Evolutionary conservation across 257 asterid genomes (phyloP).

Genomic region (Plectranthus barbatus): DNA sequence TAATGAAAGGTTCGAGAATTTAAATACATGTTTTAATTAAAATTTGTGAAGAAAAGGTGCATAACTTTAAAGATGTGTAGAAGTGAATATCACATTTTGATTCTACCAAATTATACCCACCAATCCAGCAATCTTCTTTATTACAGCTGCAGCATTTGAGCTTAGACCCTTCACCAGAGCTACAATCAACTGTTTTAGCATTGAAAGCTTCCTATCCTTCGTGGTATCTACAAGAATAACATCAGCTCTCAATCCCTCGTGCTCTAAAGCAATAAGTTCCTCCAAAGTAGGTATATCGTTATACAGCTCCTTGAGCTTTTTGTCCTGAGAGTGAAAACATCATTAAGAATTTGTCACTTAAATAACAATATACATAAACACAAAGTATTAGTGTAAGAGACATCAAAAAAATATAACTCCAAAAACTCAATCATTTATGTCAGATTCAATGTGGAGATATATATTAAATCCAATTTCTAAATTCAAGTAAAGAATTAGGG

Average conservation of each 20-base stretch:
- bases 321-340: slow-evolving; percentile 48
- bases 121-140: slow-evolving; percentile 94
- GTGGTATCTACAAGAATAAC: slow-evolving; percentile 78
- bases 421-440: background rate
- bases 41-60: background rate
- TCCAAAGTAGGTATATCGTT: slow-evolving; percentile 81
- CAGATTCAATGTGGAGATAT: background rate
- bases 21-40: background rate
- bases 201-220: slow-evolving; percentile 84
- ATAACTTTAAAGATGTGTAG: background rate
- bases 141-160: slow-evolving; percentile 68
- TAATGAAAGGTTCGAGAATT: background rate
- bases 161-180: slow-evolving; percentile 80
- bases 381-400: background rate
- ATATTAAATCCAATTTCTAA: background rate
- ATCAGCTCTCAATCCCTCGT: slow-evolving; percentile 75
- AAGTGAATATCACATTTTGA: background rate
- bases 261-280: slow-evolving; percentile 77
- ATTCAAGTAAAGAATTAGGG: background rate
- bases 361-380: background rate
- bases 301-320: slow-evolving; percentile 76
- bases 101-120: slow-evolving; percentile 42
- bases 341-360: slow-evolving; percentile 2
- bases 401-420: background rate
- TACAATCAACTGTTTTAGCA: slow-evolving; percentile 73